Evolutionary conservation across 2,329 filamentous ascomycete genomes (phyloP).

Genomic region (Talaromyces sp.): DNA sequence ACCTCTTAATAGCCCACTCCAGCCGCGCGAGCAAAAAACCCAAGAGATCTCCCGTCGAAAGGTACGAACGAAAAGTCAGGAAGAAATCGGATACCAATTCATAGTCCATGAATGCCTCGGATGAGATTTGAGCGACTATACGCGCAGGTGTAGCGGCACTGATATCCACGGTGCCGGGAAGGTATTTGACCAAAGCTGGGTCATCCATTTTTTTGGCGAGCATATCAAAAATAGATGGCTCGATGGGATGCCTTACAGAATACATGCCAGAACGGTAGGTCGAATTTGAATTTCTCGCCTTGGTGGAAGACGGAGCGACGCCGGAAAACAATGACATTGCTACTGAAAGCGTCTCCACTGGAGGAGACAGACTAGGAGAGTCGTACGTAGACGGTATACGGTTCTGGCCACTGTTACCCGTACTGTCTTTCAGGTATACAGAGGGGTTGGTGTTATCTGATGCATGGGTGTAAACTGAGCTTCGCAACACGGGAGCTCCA

Average conservation of each 20-base stretch:
- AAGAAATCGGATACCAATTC: constrained; percentile 97
- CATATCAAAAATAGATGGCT: constrained; percentile 65
- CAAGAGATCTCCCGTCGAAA: constrained; percentile 70
- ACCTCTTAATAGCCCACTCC: constrained; percentile 74
- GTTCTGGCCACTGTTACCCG: constrained; percentile 20
- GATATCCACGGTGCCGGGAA: constrained; percentile 64
- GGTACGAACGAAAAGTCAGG: constrained; percentile 83
- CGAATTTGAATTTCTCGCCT: constrained; percentile 27
- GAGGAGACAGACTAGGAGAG: constrained; percentile 22
- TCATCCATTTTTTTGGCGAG: constrained; percentile 80
- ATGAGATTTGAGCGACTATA: constrained; percentile 93
- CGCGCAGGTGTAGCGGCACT: constrained; percentile 85
- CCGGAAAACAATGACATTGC: constrained; percentile 35
- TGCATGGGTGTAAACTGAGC: constrained; percentile 66
- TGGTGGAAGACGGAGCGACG: constrained; percentile 26
- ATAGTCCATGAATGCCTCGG: constrained; percentile 91
- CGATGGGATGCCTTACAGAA: constrained; percentile 58
- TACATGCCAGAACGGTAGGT: constrained; percentile 39
- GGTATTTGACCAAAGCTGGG: constrained; percentile 74
- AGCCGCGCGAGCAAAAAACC: constrained; percentile 79
- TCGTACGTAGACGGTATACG: constrained; percentile 23
- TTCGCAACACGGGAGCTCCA: constrained; percentile 71
- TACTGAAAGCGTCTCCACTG: constrained; percentile 29
- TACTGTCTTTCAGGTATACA: constrained; percentile 45
- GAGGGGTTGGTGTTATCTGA: constrained; percentile 69